Evolutionary conservation across 2,329 filamentous ascomycete species (phyloP).

Genomic region (Aspergillus ochraceoroseus): DNA sequence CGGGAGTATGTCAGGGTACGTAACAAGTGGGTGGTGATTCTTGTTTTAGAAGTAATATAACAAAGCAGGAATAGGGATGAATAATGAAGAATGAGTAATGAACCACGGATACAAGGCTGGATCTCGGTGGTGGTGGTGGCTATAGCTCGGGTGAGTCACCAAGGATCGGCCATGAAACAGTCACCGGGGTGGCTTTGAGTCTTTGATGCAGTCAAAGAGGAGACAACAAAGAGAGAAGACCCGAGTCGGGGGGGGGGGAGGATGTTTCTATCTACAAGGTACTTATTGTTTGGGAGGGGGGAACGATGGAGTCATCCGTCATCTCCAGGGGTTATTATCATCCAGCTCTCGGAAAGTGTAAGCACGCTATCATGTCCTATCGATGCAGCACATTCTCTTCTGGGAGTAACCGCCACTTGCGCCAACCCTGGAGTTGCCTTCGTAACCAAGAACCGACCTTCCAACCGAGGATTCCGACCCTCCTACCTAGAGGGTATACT

Average conservation of each 20-base stretch:
- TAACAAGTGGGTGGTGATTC: too few species aligned
- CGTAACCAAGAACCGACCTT: too few species aligned
- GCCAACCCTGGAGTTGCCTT: too few species aligned
- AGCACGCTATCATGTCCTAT: slow-evolving; percentile 5
- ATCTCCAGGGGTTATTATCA: slow-evolving; percentile 7
- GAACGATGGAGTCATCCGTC: neutral
- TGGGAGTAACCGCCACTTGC: neutral
- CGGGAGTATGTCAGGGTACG: too few species aligned
- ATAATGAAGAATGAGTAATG: slow-evolving; percentile 10
- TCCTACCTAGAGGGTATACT: neutral
- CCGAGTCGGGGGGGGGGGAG: neutral
- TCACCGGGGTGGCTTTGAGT: slow-evolving; percentile 3
- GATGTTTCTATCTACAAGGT: too few species aligned
- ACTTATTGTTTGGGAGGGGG: too few species aligned
- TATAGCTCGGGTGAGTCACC: slow-evolving; percentile 18
- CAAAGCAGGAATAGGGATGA: slow-evolving; percentile 2
- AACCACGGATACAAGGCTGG: neutral
- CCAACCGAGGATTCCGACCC: slow-evolving; percentile 11
- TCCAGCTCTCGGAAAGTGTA: slow-evolving; percentile 4
- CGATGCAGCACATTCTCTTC: slow-evolving; percentile 5
- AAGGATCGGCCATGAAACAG: slow-evolving; percentile 4
- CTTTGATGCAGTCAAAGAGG: slow-evolving; percentile 2
- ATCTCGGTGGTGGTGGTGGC: slow-evolving; percentile 3
- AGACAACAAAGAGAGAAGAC: neutral
- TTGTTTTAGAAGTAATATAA: too few species aligned